Evolutionary conservation across 1,284 basidiomycete genomes (phyloP), one percentile per base, ranked within the genome.

Genomic region (Testicularia cyperi): DNA sequence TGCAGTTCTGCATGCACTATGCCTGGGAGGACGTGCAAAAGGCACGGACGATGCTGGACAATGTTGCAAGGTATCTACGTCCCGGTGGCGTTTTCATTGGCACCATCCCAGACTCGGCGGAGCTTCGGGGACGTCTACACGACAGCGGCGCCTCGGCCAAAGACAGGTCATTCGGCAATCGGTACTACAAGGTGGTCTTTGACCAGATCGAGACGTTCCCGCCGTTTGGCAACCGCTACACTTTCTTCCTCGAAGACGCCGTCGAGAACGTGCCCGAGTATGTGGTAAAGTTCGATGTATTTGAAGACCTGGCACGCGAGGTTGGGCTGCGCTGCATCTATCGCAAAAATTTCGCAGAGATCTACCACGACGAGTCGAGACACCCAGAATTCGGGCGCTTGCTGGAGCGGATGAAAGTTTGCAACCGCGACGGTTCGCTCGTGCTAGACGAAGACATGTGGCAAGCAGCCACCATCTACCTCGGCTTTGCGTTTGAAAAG

Each of bases 1-100:
- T 97, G 87, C 95, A 99, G 76, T 99, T 99, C 78, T 98, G 94
- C 79, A 95, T 98, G 90, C 95, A 99, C 78, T 98, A 99, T 74
- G 95, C 94, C 7, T 98, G 97, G 77, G 92, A 97, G 75, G 87
- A 83, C 28, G 83, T 86, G 22, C 80, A 83, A 40, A 96, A 95
- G 77, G 90, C 86, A 20, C 82, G 90, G 25, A 86, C 84, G 72
- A 96, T 99, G 94, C 83, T 99, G 21, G 83, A 86, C 39, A 99
- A 99, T 74, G 92, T 94, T 19, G 84, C 85, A 40, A 78, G 83
- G 29, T 87, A 87, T 80, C 81, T 99, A 36, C 81, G 88, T 26
- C 80, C 81, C 19, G 92, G 92, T 22, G 95, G 95, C 2, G 78
- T 86, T 12, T 95, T 97, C 69, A 83, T 98, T 41, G 95, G 94